Conservation (phyloP, 1,139 yeast species). For the Hansenula lynferdii region DNA sequence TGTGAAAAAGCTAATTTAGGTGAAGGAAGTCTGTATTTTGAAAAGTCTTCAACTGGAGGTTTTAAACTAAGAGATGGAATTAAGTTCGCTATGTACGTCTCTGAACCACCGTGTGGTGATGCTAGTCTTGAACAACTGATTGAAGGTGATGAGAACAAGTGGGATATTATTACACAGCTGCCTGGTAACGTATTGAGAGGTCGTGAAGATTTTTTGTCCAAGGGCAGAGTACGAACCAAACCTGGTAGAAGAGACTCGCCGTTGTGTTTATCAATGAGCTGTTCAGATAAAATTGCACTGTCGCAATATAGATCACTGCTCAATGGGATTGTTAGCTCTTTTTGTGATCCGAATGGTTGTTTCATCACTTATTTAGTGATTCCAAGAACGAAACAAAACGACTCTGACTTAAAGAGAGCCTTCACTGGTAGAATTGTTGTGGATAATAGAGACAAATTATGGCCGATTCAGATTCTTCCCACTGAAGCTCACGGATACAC, state of each 20-base stretch:
- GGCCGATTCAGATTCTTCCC: constrained; percentile 4
- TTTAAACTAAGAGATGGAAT: constrained; percentile 32
- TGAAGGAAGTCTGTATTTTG: constrained; percentile 5
- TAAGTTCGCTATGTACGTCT: constrained; percentile 55
- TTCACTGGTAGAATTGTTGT: constrained; percentile 34
- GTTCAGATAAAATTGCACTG: constrained; percentile 76
- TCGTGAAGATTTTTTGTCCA: constrained; percentile 48
- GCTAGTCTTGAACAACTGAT: constrained; percentile 54
- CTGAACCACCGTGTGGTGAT: constrained; percentile 94
- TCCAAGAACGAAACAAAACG: constrained; percentile 32
- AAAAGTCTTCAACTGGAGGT: constrained; percentile 5
- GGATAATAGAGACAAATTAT: neutral
- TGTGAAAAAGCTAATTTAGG: constrained; percentile 19
- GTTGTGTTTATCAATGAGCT: constrained; percentile 70
- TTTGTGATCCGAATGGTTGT: constrained; percentile 36
- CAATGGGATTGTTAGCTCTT: constrained; percentile 40
- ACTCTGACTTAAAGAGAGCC: constrained; percentile 45
- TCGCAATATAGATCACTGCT: constrained; percentile 61
- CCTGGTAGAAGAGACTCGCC: constrained; percentile 85
- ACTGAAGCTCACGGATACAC: neutral
- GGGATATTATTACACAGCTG: constrained; percentile 23
- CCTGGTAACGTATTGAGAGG: constrained; percentile 50
- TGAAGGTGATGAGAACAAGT: constrained; percentile 22
- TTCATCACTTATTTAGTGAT: constrained; percentile 53
- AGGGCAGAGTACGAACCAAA: constrained; percentile 77